Evolutionary conservation across 352 stramenopile species (phyloP), one percentile per base, ranked within the genome.

Genomic region (Saprolegnia parasitica): DNA sequence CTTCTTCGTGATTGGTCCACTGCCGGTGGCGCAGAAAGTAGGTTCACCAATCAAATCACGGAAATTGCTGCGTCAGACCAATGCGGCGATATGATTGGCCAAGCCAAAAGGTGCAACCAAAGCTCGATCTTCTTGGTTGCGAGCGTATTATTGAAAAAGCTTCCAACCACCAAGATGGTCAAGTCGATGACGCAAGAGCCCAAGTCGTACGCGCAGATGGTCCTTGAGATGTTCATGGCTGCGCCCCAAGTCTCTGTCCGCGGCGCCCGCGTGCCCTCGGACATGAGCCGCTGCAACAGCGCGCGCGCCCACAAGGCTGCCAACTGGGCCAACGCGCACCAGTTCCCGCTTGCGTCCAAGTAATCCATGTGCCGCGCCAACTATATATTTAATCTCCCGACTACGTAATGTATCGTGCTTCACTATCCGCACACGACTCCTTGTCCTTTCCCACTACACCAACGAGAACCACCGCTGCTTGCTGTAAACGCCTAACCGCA

Each of bases 161-260:
- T 20, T 29, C 9, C 11, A 24, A 42, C 20, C 13, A 46, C 29
- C 20, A 66, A n/a, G 21, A 66, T 52, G n/a, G 37, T 29, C 54
- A 42, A 21, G 54, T 37, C 54, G 23, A n/a, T 5, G 20, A 42
- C 54, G 20, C 54, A 42, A 61, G 18, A 23, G 9, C 29, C 18
- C 50, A 57, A 68, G 23, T 49, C 63, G 5, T 49, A 55, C 23
- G 54, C 63, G 20, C 42, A 70, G 4, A 70, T 49, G 40, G 32
- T 49, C 10, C 24, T 70, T 16, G 63, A 70, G 11, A 63, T 70
- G 63, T 70, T 70, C 42, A 70, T 70, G 63, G 39, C 10, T 4
- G 63, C 63, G 32, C 63, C 63, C 13, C 63, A 70, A 47, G 47
- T 70, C 32, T 46, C 50, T 0, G 39, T 39, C 15, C 63, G 63